Base-by-base conservation (phyloP, 1,284 basidiomycete species). In the Schizopora paradoxa region DNA sequence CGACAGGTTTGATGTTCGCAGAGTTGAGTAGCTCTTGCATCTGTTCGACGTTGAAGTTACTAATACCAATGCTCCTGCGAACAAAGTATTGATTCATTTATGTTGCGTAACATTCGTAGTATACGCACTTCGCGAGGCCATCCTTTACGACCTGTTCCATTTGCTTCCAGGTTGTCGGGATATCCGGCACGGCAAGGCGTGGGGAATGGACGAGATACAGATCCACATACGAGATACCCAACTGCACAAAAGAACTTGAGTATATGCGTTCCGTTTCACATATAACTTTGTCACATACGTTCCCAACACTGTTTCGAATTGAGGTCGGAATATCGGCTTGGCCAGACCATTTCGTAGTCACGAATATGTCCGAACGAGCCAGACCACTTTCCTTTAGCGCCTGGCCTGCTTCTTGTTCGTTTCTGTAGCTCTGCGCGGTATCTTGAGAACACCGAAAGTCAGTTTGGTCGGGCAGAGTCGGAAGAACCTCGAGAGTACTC, bases 21-120 rank as follows among this genome's bases (percentile, higher is more conserved):
- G 69, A 64, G 41, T 70, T 69, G 26, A 86, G 57, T 7, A 88
- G 60, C 19, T 67, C 66, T 54, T 78, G 65, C 29, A 86, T 68
- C 32, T 80, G 67, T 3, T 68, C 58, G 19, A 80, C 66, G n/a
- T 64, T 61, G 58, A 82, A 86, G 64, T 88, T 89, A 61, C 77
- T 82, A 18, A 88, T 79, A n/a, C 85, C 85, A 45, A 86, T 84
- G 51, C 76, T 82, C 74, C 79, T 84, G 46, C 7, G 22, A n/a
- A 14, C 25, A 38, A 14, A 31, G 28, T 35, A 42, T 33, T 21
- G 2, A 2, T 41, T 13, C 18, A 44, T 33, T 34, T n/a, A 36
- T n/a, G 11, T 34, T 40, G 27, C 27, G 27, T 36, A 18, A 25
- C 35, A 21, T 23, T 14, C 23, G 26, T 31, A 23, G 7, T 26